phyloP scores from a whole-genome alignment of 2,329 filamentous ascomycete genomes.

The Akanthomyces lecanii region DNA sequence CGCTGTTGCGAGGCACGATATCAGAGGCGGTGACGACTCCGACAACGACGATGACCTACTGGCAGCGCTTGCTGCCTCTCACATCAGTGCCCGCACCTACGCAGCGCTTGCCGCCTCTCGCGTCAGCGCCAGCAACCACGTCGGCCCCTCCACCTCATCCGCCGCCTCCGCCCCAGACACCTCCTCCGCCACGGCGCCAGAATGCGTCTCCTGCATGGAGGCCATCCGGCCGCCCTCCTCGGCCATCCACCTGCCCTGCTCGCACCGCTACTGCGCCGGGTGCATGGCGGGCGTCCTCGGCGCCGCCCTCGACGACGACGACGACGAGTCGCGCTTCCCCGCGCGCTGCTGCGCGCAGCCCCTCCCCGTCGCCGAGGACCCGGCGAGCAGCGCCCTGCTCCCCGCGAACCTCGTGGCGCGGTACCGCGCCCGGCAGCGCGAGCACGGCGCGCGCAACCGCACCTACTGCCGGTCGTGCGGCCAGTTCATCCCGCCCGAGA shows the following conservation, averaged over 20 bases:
- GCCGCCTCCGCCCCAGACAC: too few species aligned
- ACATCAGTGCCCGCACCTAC: too few species aligned
- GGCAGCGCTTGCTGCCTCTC: too few species aligned
- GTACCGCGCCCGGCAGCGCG: neutral
- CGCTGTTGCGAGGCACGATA: too few species aligned
- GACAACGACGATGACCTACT: too few species aligned
- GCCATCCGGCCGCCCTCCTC: too few species aligned
- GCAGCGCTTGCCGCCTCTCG: too few species aligned
- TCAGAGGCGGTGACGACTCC: too few species aligned
- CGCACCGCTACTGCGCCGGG: neutral
- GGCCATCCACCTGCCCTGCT: neutral
- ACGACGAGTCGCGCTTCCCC: neutral
- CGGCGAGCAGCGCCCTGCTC: neutral
- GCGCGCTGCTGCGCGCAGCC: neutral
- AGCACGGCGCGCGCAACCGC: neutral
- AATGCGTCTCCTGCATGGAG: too few species aligned
- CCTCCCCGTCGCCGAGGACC: neutral
- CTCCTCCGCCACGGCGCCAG: too few species aligned
- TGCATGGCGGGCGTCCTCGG: neutral
- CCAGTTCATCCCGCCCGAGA: neutral
- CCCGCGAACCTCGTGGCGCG: neutral
- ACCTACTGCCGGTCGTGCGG: neutral
- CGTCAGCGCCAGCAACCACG: too few species aligned
- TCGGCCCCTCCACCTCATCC: too few species aligned
- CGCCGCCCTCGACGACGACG: neutral